Evolutionary conservation across 805 yeast species (phyloP), one percentile per base, ranked within the genome.

Genomic region (Ogataea pilisensis): DNA sequence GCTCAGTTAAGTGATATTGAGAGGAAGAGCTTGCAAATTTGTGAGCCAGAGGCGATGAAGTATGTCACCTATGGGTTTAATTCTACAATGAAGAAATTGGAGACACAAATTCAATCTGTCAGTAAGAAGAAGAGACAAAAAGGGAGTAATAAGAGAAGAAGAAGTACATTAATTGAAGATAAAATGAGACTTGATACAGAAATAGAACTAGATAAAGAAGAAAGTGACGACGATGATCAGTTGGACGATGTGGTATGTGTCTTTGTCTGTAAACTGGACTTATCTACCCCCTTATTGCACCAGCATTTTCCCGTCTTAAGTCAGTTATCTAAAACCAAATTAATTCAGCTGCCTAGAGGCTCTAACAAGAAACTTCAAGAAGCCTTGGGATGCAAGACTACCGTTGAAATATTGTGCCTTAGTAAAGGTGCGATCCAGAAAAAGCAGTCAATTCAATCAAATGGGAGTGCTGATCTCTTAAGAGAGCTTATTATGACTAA

Each of bases 341-440:
- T 83, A 33, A 68, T 83, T 2, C 83, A 78, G 45, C 62, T 84
- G 20, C 89, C 89, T 2, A 68, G 65, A 41, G 75, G 67, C 8
- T 53, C 64, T 4, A 49, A 56, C 21, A 28, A 20, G n/a, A 43
- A 33, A 37, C 33, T 61, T 4, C 46, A 48, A 18, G 22, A 38
- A 6, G 49, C 53, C 3, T 31, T 60, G 13, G 51, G 45, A 2
- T 18, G 35, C 5, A 36, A 33, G 4, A 38, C 34, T 11, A 33
- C 45, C 5, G 42, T 44, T 14, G 60, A 53, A 24, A 36, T 57
- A 21, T 35, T 59, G 33, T 49, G 46, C 6, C 20, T 59, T 18
- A 25, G 43, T 8, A 45, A 40, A 27, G 50, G 51, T 2, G 41
- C 47, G 3, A n/a, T 47, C 3, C 38, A 42, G 8, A n/a, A 5